phyloP scores from a whole-genome alignment of 805 yeast species.

The Debaryomyces maramus region DNA sequence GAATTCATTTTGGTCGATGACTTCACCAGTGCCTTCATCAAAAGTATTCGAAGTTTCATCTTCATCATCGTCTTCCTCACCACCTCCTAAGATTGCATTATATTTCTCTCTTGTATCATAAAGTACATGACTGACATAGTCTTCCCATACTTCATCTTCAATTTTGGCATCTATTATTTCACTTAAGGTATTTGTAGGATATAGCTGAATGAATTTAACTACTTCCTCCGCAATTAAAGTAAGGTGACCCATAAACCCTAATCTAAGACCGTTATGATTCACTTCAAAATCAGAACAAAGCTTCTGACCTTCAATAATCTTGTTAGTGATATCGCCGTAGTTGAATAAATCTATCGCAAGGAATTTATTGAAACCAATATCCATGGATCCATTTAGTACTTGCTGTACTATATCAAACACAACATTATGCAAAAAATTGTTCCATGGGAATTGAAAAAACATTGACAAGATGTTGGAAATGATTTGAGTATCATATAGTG shows the following conservation, averaged over 20 bases:
- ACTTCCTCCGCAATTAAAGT: slow-evolving; percentile 95
- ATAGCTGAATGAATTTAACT: slow-evolving; percentile 69
- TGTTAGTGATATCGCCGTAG: slow-evolving; percentile 41
- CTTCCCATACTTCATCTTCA: slow-evolving; percentile 62
- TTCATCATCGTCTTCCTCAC: slow-evolving; percentile 45
- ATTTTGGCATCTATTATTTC: slow-evolving; percentile 38
- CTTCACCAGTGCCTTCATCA: slow-evolving; percentile 40
- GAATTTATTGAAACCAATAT: slow-evolving; percentile 48
- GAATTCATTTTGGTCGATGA: slow-evolving; percentile 32
- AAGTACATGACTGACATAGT: slow-evolving; percentile 77
- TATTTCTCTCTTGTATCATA: slow-evolving; percentile 91
- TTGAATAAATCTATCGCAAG: slow-evolving; percentile 61
- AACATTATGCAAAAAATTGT: slow-evolving; percentile 47
- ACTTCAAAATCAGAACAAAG: slow-evolving; percentile 61
- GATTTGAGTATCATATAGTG: slow-evolving; percentile 44
- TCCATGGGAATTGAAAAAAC: slow-evolving; percentile 50
- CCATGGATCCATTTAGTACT: slow-evolving; percentile 48
- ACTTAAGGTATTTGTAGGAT: slow-evolving; percentile 38
- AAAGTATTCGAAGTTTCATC: slow-evolving; percentile 30
- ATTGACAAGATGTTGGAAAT: slow-evolving; percentile 41
- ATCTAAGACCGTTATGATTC: slow-evolving; percentile 54
- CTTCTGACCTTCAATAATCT: slow-evolving; percentile 50
- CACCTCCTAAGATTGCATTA: slow-evolving; percentile 91
- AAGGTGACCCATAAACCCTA: slow-evolving; percentile 96
- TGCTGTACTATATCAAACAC: slow-evolving; percentile 50